These are phyloP conservation scores for Pachyrhizus erosus DNA, from an alignment of 306 rosid genomes.

Conservation along the genomic window DNA sequence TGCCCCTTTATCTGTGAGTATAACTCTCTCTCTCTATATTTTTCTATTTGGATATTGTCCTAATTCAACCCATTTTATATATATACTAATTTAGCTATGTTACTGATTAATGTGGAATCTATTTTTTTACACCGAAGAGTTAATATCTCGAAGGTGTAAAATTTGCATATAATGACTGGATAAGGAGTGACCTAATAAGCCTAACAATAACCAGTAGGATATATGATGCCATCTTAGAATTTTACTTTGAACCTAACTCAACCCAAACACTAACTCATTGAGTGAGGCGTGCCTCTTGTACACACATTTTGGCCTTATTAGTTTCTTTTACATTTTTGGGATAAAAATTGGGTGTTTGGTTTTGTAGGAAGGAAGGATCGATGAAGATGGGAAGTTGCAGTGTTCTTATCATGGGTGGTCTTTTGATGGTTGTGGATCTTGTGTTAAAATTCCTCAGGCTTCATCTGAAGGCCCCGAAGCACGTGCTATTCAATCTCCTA, in stretches of 20 bases:
- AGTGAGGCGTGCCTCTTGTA: background rate
- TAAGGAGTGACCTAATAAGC: too few species aligned
- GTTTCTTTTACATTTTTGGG: background rate
- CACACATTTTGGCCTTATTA: too few species aligned
- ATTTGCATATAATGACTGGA: too few species aligned
- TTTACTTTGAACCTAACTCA: background rate
- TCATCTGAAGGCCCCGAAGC: slow-evolving; percentile 89
- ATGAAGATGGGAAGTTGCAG: slow-evolving; percentile 91
- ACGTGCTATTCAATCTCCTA: slow-evolving; percentile 77
- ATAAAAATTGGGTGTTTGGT: slow-evolving; percentile 24
- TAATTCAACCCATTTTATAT: too few species aligned
- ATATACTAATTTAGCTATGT: too few species aligned
- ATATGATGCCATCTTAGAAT: background rate
- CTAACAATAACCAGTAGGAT: too few species aligned
- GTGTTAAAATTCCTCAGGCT: slow-evolving; percentile 89
- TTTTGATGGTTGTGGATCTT: slow-evolving; percentile 87
- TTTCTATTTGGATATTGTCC: background rate
- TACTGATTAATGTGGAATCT: background rate
- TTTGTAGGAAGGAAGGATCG: slow-evolving; percentile 91
- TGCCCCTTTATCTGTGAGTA: slow-evolving; percentile 91
- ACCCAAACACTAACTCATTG: background rate
- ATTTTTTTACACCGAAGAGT: too few species aligned
- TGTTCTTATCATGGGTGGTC: slow-evolving; percentile 99
- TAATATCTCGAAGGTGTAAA: too few species aligned
- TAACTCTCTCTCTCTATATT: slow-evolving; percentile 33